Conservation (phyloP, 2,329 filamentous ascomycete species). For the Mollisia scopiformis region DNA sequence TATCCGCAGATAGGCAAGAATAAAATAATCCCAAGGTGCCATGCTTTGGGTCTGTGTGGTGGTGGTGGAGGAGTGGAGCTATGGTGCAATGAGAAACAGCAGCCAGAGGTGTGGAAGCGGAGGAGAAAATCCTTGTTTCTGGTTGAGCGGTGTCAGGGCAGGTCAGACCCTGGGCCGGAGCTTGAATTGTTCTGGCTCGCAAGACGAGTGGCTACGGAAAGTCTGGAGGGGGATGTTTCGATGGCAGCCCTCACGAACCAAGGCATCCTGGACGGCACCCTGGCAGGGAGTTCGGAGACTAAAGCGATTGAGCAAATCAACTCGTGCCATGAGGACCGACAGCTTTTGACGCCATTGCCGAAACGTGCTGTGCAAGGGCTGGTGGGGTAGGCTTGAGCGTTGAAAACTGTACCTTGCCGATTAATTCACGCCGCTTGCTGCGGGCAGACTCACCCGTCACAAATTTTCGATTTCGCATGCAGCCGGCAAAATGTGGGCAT, state of each 20-base stretch:
- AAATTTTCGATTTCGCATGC: slow-evolving; percentile 10
- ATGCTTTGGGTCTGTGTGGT: slow-evolving; percentile 23
- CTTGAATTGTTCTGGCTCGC: not conserved
- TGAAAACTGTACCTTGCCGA: slow-evolving; percentile 1
- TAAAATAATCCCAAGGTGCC: slow-evolving; percentile 18
- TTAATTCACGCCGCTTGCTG: not conserved
- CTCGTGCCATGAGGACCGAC: slow-evolving; percentile 1
- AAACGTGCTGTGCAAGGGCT: slow-evolving; percentile 2
- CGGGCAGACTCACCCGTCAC: slow-evolving; percentile 1
- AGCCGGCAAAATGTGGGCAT: not conserved
- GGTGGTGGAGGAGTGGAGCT: slow-evolving; percentile 11
- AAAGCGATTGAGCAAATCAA: slow-evolving; percentile 1
- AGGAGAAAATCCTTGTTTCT: slow-evolving; percentile 10
- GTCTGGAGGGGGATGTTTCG: not conserved
- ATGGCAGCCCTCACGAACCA: too few species aligned
- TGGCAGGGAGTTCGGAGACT: not conserved
- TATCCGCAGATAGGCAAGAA: slow-evolving; percentile 20
- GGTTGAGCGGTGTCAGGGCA: slow-evolving; percentile 1
- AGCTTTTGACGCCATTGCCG: slow-evolving; percentile 2
- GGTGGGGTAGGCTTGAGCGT: slow-evolving; percentile 4
- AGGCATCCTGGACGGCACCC: not conserved
- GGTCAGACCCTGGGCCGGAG: slow-evolving; percentile 4
- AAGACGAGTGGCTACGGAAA: slow-evolving; percentile 1
- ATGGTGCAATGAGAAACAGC: slow-evolving; percentile 8
- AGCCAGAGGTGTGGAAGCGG: slow-evolving; percentile 11